Conservation (phyloP, 2,329 filamentous ascomycete genomes). For the Cercospora zeae-maydis region DNA sequence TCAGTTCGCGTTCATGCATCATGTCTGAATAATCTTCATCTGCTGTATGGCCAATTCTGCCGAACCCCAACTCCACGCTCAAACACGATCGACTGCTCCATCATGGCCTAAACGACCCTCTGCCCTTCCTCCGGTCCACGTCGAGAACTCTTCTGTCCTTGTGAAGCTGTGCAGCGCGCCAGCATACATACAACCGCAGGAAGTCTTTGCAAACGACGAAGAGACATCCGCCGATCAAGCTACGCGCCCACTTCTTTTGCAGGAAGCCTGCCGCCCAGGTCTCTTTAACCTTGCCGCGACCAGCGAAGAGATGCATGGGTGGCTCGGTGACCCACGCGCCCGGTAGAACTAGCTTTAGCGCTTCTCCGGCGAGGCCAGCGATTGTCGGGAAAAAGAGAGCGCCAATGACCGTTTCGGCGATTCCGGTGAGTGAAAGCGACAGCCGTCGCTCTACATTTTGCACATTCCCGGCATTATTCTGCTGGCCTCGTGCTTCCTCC, state of each 20-base stretch:
- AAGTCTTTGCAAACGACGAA: constrained; percentile 80
- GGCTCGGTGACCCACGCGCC: constrained; percentile 58
- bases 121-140: constrained; percentile 26
- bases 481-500: constrained; percentile 17
- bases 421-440: constrained; percentile 51
- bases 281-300: background rate
- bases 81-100: background rate
- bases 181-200: constrained; percentile 56
- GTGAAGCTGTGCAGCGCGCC: constrained; percentile 50
- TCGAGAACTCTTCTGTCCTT: constrained; percentile 45
- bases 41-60: background rate
- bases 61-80: constrained; percentile 6
- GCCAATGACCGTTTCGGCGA: constrained; percentile 61
- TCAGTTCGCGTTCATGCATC: background rate
- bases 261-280: constrained; percentile 49
- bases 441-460: constrained; percentile 37
- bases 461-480: background rate
- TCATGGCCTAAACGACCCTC: constrained; percentile 1
- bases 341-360: constrained; percentile 67
- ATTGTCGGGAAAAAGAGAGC: constrained; percentile 78
- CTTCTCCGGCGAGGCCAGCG: constrained; percentile 71
- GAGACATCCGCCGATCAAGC: constrained; percentile 79
- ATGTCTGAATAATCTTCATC: background rate
- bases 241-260: constrained; percentile 83
- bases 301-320: constrained; percentile 8